Base-by-base conservation (phyloP, 2,329 filamentous ascomycete genomes). In the Diplocarpon mali region DNA sequence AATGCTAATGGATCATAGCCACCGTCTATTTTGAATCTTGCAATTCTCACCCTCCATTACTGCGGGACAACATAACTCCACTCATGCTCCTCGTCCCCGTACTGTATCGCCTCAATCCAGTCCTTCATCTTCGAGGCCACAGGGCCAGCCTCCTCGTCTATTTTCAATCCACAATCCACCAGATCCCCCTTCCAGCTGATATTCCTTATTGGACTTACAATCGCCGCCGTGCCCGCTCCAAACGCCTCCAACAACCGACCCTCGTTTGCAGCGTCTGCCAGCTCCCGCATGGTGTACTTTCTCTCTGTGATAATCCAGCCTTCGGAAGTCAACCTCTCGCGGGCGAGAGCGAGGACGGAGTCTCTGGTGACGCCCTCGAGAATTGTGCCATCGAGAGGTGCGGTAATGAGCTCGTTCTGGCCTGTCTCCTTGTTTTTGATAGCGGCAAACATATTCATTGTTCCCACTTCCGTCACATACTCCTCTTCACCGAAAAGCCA, bases 401-500 rank as follows among this genome's bases (percentile, higher is more conserved):
- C 87, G n/a, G 92, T 98, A 58, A 95, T 65, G 42, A 98, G 76
- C 70, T 95, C 89, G 61, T 89, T 90, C 68, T 89, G 76, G 7
- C 90, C 92, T 11, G 87, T 92, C 64, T 85, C 74, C 72, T 85
- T 85, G 70, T 93, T 80, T 68, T 79, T 80, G 57, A 96, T 68
- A 35, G 84, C 89, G 28, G 83, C 82, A 60, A 96, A 98, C 64
- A 98, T 80, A 69, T 98, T 98, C 92, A 98, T 98, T 46, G 92
- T 96, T 60, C 92, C 92, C 45, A 95, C 92, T 67, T 98, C 92
- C 38, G 92, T 98, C 47, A 96, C 82, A 60, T 83, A 95, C 65
- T 96, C 87, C 66, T 96, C 87, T 61, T 93, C 82, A 35, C 89
- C 89, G 62, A 96, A 98, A 28, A 98, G 71, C 92, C 92, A 98